phyloP scores from a whole-genome alignment of 371 early-diverging fungal species.

The Sporodiniella umbellata region DNA sequence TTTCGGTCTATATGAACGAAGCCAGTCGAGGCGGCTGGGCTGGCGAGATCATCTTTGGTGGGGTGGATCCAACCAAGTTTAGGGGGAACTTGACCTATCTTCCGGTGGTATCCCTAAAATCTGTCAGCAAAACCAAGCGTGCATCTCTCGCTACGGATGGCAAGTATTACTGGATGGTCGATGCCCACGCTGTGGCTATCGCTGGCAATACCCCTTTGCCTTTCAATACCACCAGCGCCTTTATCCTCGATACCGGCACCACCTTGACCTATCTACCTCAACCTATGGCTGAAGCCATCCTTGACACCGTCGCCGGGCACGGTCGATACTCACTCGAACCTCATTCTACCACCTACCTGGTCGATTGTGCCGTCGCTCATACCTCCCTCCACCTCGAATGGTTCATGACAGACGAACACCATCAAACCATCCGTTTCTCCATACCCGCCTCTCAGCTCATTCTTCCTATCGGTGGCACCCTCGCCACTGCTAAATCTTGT shows the following conservation, averaged over 20 bases:
- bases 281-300: slow-evolving; percentile 17
- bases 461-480: slow-evolving; percentile 31
- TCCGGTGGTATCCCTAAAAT: slow-evolving; percentile 24
- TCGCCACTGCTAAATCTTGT: slow-evolving; percentile 20
- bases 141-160: slow-evolving; percentile 1
- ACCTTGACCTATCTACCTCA: slow-evolving; percentile 44
- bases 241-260: slow-evolving; percentile 47
- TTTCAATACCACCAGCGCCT: slow-evolving; percentile 15
- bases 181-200: slow-evolving; percentile 24
- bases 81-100: slow-evolving; percentile 50
- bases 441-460: slow-evolving; percentile 35
- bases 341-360: slow-evolving; percentile 19
- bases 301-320: slow-evolving; percentile 18
- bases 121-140: slow-evolving; percentile 5
- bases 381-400: slow-evolving; percentile 15
- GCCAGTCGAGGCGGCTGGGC: slow-evolving; percentile 24
- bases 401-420: slow-evolving; percentile 8
- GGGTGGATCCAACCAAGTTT: slow-evolving; percentile 50
- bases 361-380: slow-evolving; percentile 18
- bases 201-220: background rate
- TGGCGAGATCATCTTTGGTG: slow-evolving; percentile 63
- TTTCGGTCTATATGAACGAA: slow-evolving; percentile 39
- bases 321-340: slow-evolving; percentile 15
- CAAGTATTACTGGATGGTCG: slow-evolving; percentile 49
- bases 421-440: slow-evolving; percentile 19